Evolutionary conservation across 441 rosid genomes (phyloP).

Genomic region (Kokia cookei): DNA sequence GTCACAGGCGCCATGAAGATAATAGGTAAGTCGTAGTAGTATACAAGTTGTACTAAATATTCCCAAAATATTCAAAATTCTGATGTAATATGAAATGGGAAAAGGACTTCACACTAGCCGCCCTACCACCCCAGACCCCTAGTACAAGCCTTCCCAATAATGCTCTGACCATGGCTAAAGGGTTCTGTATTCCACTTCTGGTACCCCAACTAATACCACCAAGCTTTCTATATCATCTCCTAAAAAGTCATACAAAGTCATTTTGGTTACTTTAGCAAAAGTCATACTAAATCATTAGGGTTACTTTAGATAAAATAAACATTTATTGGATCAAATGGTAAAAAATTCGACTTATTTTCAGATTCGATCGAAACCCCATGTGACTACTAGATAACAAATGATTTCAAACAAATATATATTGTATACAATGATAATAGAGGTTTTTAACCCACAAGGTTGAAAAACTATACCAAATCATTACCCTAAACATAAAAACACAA

Average conservation of each 20-base stretch:
- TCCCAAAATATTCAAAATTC: slow-evolving; percentile 9
- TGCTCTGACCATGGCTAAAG: slow-evolving; percentile 7
- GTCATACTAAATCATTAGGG: too few relatives aligned
- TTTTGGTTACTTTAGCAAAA: not conserved
- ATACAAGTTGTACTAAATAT: not conserved
- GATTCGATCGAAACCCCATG: too few relatives aligned
- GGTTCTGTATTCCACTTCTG: not conserved
- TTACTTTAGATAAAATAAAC: too few relatives aligned
- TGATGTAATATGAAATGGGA: slow-evolving; percentile 29
- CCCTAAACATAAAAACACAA: not conserved
- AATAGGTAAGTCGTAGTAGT: not conserved
- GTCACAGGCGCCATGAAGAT: slow-evolving; percentile 15
- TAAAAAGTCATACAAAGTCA: slow-evolving; percentile 24
- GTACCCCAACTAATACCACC: not conserved
- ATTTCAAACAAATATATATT: too few relatives aligned
- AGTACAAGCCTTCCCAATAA: not conserved
- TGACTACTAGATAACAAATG: too few relatives aligned
- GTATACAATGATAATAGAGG: too few relatives aligned
- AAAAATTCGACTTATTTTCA: too few relatives aligned
- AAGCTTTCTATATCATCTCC: slow-evolving; percentile 1
- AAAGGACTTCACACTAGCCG: slow-evolving; percentile 41
- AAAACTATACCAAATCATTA: too few relatives aligned
- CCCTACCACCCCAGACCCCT: slow-evolving; percentile 6
- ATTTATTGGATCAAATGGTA: too few relatives aligned
- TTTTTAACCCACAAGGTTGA: too few relatives aligned